phyloP scores from a whole-genome alignment of 1,139 yeast species.

The Candida glucosophila region DNA sequence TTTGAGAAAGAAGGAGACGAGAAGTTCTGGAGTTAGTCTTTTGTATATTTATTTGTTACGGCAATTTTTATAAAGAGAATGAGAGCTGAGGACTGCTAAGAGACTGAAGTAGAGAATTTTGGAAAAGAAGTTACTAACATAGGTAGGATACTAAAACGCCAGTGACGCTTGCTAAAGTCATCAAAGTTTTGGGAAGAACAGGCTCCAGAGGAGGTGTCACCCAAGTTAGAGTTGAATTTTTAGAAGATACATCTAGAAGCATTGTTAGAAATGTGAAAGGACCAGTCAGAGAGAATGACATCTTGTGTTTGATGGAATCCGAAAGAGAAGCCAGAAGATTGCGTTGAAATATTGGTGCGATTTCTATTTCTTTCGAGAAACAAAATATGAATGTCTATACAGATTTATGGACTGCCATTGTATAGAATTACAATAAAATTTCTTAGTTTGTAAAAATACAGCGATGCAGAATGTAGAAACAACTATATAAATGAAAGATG shows the following conservation, averaged over 20 bases:
- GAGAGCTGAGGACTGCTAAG: too few relatives aligned
- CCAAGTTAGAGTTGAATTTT: conserved; percentile 99
- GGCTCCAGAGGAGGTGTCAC: conserved; percentile 99
- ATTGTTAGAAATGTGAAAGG: conserved; percentile 99
- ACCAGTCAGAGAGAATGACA: conserved; percentile 99
- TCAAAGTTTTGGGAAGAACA: conserved; percentile 99
- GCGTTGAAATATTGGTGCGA: conserved; percentile 22
- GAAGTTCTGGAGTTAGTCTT: too few relatives aligned
- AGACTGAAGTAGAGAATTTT: too few relatives aligned
- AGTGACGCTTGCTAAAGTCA: conserved; percentile 98
- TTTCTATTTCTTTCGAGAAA: conserved; percentile 1
- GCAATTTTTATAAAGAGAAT: too few relatives aligned
- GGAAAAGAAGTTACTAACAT: conserved; percentile 3
- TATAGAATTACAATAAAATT: too few relatives aligned
- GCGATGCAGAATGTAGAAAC: too few relatives aligned
- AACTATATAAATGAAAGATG: too few relatives aligned
- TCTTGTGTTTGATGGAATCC: conserved; percentile 98
- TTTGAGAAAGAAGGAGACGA: too few relatives aligned
- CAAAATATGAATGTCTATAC: conserved; percentile 2
- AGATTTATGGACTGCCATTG: too few relatives aligned
- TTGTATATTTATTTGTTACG: too few relatives aligned
- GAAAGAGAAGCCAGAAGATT: conserved; percentile 96
- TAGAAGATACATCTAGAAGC: conserved; percentile 96
- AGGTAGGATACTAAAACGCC: conserved; percentile 76
- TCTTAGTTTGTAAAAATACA: too few relatives aligned